Conservation (phyloP, 768 basidiomycete species). For the Pleurotus cornucopiae region DNA sequence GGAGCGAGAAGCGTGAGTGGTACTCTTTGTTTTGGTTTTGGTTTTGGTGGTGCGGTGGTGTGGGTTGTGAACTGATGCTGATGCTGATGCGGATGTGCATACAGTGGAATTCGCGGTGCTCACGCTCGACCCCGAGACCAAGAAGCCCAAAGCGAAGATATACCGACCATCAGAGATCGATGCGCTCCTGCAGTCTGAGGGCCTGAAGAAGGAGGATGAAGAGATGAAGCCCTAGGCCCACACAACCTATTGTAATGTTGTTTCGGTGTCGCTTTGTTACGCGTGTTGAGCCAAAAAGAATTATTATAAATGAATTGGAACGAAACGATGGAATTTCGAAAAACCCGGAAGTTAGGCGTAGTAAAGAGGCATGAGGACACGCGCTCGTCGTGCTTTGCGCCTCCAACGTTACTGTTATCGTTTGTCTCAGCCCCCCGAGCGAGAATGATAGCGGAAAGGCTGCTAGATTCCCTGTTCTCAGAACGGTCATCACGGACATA, state of each 20-base stretch:
- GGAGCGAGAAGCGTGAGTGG: constrained; percentile 88
- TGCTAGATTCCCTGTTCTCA: too few relatives aligned
- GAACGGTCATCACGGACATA: too few relatives aligned
- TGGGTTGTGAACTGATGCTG: neutral
- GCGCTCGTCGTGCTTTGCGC: too few relatives aligned
- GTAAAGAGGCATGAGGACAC: too few relatives aligned
- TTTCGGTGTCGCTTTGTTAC: too few relatives aligned
- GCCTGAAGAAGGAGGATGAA: constrained; percentile 83
- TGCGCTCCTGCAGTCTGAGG: constrained; percentile 71
- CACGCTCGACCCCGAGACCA: constrained; percentile 73
- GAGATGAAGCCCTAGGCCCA: constrained; percentile 58
- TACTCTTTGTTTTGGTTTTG: neutral
- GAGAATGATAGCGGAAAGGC: too few relatives aligned
- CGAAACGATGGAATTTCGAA: too few relatives aligned
- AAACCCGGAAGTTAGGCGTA: too few relatives aligned
- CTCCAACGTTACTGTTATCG: too few relatives aligned
- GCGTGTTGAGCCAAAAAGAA: too few relatives aligned
- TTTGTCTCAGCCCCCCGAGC: too few relatives aligned
- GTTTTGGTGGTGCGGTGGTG: constrained; percentile 7
- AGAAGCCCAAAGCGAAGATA: constrained; percentile 86
- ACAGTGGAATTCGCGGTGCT: constrained; percentile 95
- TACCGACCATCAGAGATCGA: constrained; percentile 88
- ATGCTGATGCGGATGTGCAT: neutral
- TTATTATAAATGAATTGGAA: too few relatives aligned
- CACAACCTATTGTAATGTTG: neutral